Conservation (phyloP, 306 rosid genomes). For the Castanea crenata region DNA sequence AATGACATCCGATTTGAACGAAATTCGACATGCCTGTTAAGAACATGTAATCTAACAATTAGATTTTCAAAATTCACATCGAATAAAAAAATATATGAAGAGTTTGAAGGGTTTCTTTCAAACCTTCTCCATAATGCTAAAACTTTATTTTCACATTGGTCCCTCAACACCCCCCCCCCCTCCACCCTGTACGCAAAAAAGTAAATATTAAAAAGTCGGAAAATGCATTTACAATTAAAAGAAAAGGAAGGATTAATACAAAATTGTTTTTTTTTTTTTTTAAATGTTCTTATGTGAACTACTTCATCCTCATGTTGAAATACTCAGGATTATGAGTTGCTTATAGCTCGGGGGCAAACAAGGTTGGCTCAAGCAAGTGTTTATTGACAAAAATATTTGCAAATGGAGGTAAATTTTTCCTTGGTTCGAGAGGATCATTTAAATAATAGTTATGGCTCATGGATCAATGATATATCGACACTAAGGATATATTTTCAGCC, state of each 20-base stretch:
- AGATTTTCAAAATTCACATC: too few species aligned
- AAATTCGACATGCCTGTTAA: too few species aligned
- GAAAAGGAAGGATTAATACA: neutral
- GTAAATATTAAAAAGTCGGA: too few species aligned
- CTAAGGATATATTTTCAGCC: neutral
- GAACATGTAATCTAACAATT: too few species aligned
- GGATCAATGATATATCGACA: neutral
- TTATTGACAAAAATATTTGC: constrained; percentile 27
- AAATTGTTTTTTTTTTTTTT: neutral
- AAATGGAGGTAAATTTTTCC: constrained; percentile 16
- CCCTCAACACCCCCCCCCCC: neutral
- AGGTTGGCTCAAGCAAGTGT: constrained; percentile 54
- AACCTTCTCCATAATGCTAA: neutral
- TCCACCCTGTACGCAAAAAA: too few species aligned
- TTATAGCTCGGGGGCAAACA: constrained; percentile 47
- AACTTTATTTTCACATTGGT: neutral
- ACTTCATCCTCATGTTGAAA: constrained; percentile 1
- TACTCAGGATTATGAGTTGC: constrained; percentile 69
- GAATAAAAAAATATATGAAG: neutral
- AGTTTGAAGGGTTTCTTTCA: neutral
- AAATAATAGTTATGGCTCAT: neutral
- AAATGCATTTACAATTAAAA: neutral
- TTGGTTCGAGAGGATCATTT: constrained; percentile 16
- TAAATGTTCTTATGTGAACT: neutral
- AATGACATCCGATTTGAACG: too few species aligned